Percentiles rank a stretch among this genome's conserved stretches.
phyloP scores from a whole-genome alignment of 1,284 basidiomycete species.

The Abortiporus biennis region DNA sequence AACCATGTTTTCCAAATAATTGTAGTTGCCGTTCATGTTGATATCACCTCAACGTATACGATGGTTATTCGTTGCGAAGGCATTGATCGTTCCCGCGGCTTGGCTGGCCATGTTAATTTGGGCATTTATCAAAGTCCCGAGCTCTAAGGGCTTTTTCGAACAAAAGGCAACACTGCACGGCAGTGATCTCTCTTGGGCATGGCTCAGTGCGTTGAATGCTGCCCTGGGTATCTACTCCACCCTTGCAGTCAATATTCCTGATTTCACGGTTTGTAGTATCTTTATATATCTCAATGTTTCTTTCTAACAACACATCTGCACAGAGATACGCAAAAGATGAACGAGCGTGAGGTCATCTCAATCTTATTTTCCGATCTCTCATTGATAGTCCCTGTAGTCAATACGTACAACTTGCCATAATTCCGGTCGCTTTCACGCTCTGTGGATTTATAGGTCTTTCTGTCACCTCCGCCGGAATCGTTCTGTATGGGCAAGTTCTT shows the following conservation, averaged over 20 bases:
- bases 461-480: constrained; percentile 60
- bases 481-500: constrained; percentile 52
- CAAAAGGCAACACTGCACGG: constrained; percentile 43
- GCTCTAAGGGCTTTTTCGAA: constrained; percentile 42
- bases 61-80: constrained; percentile 68
- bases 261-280: constrained; percentile 54
- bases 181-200: constrained; percentile 59
- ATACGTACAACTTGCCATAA: constrained; percentile 64
- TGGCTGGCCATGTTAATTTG: constrained; percentile 72
- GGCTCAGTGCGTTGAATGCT: constrained; percentile 65
- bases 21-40: constrained; percentile 64
- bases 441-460: constrained; percentile 53
- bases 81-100: constrained; percentile 56
- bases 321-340: constrained; percentile 60
- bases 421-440: constrained; percentile 64
- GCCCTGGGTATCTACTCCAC: constrained; percentile 63
- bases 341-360: constrained; percentile 35
- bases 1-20: not conserved
- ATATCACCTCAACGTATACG: constrained; percentile 72
- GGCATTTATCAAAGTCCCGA: constrained; percentile 62
- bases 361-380: not conserved
- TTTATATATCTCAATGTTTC: not conserved
- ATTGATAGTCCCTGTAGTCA: constrained; percentile 32
- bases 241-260: constrained; percentile 68
- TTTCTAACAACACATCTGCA: not conserved